Percentiles rank a stretch among this genome's conserved stretches.
Conservation (phyloP, 352 stramenopile genomes). For the Globisporangium perplexum region DNA sequence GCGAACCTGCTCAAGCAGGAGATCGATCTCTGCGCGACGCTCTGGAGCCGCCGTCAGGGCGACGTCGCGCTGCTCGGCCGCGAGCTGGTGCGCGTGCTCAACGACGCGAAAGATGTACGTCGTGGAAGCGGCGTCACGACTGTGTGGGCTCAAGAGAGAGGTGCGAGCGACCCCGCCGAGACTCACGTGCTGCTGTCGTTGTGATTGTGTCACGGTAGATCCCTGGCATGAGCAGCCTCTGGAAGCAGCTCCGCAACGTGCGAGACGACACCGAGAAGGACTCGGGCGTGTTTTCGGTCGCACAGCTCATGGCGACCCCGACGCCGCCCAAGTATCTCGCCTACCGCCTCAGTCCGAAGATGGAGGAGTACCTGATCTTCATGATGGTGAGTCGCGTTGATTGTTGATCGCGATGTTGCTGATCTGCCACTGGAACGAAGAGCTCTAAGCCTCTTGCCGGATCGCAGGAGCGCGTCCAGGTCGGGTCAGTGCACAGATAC, state of each 20-base stretch:
- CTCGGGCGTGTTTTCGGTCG: conserved; percentile 46
- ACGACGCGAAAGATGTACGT: conserved; percentile 75
- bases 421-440: neutral
- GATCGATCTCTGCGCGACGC: conserved; percentile 64
- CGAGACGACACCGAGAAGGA: conserved; percentile 58
- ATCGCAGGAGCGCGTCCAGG: conserved; percentile 63
- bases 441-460: neutral
- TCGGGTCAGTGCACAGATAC: conserved; percentile 69
- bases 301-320: conserved; percentile 63
- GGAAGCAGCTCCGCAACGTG: conserved; percentile 73
- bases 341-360: conserved; percentile 77
- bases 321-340: conserved; percentile 75
- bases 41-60: conserved; percentile 64
- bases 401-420: neutral
- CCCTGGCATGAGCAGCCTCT: conserved; percentile 71
- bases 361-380: conserved; percentile 83
- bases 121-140: neutral
- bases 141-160: neutral
- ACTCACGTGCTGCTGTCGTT: neutral
- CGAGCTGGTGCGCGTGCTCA: conserved; percentile 74
- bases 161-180: neutral
- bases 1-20: conserved; percentile 67
- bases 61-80: conserved; percentile 68
- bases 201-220: conserved; percentile 27
- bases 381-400: conserved; percentile 57